phyloP scores from a whole-genome alignment of 176 grass and related monocot genomes.

The Miscanthus lutarioriparius region DNA sequence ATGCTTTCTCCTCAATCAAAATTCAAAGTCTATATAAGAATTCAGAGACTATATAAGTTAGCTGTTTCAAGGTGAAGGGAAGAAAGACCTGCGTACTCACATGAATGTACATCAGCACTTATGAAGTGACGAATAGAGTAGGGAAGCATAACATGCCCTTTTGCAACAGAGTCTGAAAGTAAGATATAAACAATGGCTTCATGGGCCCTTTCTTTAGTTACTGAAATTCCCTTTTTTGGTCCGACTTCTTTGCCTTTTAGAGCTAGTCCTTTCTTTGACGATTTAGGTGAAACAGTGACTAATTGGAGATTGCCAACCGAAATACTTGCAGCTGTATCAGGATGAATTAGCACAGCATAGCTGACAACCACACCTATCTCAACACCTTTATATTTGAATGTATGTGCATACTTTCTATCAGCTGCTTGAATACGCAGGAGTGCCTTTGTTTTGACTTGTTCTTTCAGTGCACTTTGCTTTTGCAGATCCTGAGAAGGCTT shows the following conservation, averaged over 20 bases:
- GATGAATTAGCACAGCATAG: slow-evolving; percentile 70
- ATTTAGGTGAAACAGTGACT: slow-evolving; percentile 70
- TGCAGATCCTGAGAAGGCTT: slow-evolving; percentile 43
- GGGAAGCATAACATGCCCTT: slow-evolving; percentile 91
- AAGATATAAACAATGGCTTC: slow-evolving; percentile 59
- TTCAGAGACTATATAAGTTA: not conserved
- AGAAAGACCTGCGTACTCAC: slow-evolving; percentile 58
- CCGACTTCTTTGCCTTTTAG: slow-evolving; percentile 59
- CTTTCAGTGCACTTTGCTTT: slow-evolving; percentile 62
- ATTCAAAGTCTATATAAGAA: not conserved
- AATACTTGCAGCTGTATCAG: slow-evolving; percentile 75
- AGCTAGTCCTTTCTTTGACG: slow-evolving; percentile 48
- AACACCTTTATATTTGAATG: slow-evolving; percentile 58
- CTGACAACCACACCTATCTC: slow-evolving; percentile 72
- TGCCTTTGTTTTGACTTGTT: slow-evolving; percentile 67
- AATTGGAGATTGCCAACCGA: slow-evolving; percentile 78
- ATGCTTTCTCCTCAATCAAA: slow-evolving; percentile 19
- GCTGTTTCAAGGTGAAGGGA: slow-evolving; percentile 18
- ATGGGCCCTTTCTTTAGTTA: slow-evolving; percentile 59
- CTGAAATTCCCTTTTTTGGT: slow-evolving; percentile 48
- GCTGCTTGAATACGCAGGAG: slow-evolving; percentile 80
- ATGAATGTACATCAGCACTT: slow-evolving; percentile 76
- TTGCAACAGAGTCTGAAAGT: slow-evolving; percentile 69
- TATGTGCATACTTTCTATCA: slow-evolving; percentile 65
- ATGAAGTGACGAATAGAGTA: slow-evolving; percentile 77